These are phyloP conservation scores for Saxophila tyrrhenica DNA, from an alignment of 495 filamentous ascomycete species.

Conservation along the genomic window DNA sequence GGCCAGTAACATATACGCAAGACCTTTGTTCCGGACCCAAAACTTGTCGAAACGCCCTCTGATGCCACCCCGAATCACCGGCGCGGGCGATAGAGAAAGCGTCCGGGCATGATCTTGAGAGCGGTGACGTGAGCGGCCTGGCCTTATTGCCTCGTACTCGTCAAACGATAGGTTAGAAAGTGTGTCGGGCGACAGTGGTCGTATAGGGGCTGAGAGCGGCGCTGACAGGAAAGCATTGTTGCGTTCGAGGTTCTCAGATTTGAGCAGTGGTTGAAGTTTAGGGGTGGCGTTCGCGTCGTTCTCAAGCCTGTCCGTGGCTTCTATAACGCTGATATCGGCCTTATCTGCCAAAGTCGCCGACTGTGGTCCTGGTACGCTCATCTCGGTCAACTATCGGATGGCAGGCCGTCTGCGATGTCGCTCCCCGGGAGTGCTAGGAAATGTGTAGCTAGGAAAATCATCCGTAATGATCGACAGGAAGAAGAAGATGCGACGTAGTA, in stretches of 20 bases:
- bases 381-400: neutral
- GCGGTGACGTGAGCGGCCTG: neutral
- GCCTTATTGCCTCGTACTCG: conserved; percentile 19
- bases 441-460: neutral
- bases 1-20: conserved; percentile 59
- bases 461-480: neutral
- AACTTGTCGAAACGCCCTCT: conserved; percentile 17
- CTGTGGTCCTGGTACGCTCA: neutral
- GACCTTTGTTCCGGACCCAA: conserved; percentile 53
- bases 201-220: conserved; percentile 19
- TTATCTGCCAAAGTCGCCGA: too few relatives aligned
- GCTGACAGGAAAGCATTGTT: conserved; percentile 17
- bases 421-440: neutral
- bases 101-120: neutral
- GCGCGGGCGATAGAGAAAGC: neutral
- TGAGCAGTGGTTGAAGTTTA: neutral
- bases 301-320: neutral
- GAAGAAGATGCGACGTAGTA: neutral
- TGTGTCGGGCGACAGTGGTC: conserved; percentile 27
- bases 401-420: neutral
- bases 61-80: conserved; percentile 13
- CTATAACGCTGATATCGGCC: neutral
- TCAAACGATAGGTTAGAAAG: conserved; percentile 29
- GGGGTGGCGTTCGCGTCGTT: neutral
- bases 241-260: neutral